A percentile compares a stretch with the other conserved stretches of the same genome.
These are phyloP conservation scores for Turnera subulata DNA, from an alignment of 345 rosid species.

Conservation along the genomic window DNA sequence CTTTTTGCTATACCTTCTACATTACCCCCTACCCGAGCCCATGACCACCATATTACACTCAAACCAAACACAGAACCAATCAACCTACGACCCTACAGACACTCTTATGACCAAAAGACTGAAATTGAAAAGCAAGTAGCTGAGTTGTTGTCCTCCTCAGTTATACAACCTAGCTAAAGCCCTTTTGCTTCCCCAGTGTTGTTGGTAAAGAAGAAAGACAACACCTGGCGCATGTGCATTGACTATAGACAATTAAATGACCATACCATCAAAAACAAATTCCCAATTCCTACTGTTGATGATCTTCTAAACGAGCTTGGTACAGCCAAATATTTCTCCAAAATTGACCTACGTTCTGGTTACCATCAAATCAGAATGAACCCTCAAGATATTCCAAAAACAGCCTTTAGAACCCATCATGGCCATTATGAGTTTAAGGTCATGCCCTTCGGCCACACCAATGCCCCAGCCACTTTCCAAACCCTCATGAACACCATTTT, in stretches of 20 bases:
- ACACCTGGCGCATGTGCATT: fast-evolving
- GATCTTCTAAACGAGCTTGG: neutral
- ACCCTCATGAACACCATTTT: neutral
- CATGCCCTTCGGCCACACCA: neutral
- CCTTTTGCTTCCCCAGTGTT: neutral
- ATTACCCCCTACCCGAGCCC: no score
- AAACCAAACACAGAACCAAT: no score
- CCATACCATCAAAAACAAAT: neutral
- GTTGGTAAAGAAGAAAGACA: neutral
- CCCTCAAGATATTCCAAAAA: neutral
- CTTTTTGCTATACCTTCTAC: no score
- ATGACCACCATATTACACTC: no score
- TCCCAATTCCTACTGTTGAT: neutral
- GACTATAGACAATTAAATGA: neutral
- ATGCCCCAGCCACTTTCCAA: neutral
- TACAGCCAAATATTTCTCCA: neutral
- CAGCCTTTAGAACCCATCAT: neutral
- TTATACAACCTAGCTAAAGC: neutral
- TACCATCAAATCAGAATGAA: neutral
- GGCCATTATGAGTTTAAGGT: neutral
- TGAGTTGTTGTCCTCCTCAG: neutral
- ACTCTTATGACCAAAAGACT: neutral
- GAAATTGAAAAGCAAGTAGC: neutral
- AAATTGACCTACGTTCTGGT: neutral
- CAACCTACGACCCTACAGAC: neutral